Base-by-base conservation (phyloP, 257 asterid species). In the Thymus quinquecostatus region DNA sequence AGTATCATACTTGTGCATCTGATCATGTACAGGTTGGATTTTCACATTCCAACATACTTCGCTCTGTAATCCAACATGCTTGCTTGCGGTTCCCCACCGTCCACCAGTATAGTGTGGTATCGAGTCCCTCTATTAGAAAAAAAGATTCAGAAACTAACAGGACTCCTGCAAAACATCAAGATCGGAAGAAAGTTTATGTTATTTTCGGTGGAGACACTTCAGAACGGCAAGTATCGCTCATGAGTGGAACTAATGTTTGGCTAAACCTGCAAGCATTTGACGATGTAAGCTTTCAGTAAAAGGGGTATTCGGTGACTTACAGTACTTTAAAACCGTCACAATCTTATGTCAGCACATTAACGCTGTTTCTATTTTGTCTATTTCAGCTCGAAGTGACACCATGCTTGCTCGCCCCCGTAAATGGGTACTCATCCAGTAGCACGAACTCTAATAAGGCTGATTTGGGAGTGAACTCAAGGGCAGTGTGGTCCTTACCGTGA, bases 191-290 rank as follows among this genome's bases (percentile, higher is more conserved):
- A 80, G 95, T 85, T 51, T 89, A 84, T 79, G 91, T 91, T 75
- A 79, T 89, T 78, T 89, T 91, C 71, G 97, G 97, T 68, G 97
- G 97, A 70, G 86, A 87, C 77, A 83, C 95, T 71, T 91, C 96
- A 9, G 97, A 91, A 71, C 81, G 97, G 61, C 97, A 91, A 81
- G 97, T 91, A 80, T 91, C 97, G 75, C 91, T 91, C 66, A 91
- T 89, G 95, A 91, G 97, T 72, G 97, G 97, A 86, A 88, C 97
- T 47, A 91, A 91, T 82, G 97, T 91, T 76, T 91, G 97, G 97
- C 82, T 91, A 76, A 91, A 91, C 71, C 86, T 91, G 65, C 92
- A 83, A 81, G 86, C 95, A 79, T 89, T 73, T 78, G 83, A 85
- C 75, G 95, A 91, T 82, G 97, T 91, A 85, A 83, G 96, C 84